Evolutionary conservation across 2,329 filamentous ascomycete species (phyloP), one percentile per base, ranked within the genome.

Genomic region (Diaporthe citrichinensis): DNA sequence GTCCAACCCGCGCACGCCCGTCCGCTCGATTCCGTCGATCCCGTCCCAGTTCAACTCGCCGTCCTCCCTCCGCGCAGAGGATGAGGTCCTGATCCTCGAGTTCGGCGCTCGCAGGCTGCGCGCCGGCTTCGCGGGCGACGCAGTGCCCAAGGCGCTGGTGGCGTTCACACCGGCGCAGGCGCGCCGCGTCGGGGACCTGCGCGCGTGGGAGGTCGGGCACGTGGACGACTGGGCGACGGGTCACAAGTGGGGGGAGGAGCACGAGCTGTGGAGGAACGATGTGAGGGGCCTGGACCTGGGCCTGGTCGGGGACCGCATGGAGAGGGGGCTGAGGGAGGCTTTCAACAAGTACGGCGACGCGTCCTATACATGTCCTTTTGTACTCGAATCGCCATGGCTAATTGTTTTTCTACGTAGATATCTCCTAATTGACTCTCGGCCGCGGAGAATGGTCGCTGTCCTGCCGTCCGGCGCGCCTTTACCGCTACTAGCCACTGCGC

Each of bases 111-210:
- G 96, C 31, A 93, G 92, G 83, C 84, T 98, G 36, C 92, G 94
- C 59, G 93, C 94, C 14, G 97, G 97, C 0, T 97, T 98, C 81
- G 94, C 96, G 8, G 96, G 96, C 71, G 96, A 98, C 83, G 90
- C 92, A 58, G 85, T 88, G 4, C 95, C 95, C 79, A 97, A 96
- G 82, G 90, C 88, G 1, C 88, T 89, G 20, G 85, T 96, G 31
- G 87, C 90, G 31, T 96, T 95, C 82, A 91, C 92, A 0, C 95
- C 94, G 0, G 93, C 96, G 77, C 90, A 94, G 81, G 92, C 94
- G 81, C 90, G 94, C 72, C 90, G 96, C 76, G 91, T 91, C 15
- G 97, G 96, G 12, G 96, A 98, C 84, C 96, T 96, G 83, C 87
- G 95, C 78, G 88, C 89, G 76, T 97, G 93, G 93, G 84, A 88